These are phyloP conservation scores for Hydnomerulius pinastri DNA, from an alignment of 768 basidiomycete species.

Conservation along the genomic window DNA sequence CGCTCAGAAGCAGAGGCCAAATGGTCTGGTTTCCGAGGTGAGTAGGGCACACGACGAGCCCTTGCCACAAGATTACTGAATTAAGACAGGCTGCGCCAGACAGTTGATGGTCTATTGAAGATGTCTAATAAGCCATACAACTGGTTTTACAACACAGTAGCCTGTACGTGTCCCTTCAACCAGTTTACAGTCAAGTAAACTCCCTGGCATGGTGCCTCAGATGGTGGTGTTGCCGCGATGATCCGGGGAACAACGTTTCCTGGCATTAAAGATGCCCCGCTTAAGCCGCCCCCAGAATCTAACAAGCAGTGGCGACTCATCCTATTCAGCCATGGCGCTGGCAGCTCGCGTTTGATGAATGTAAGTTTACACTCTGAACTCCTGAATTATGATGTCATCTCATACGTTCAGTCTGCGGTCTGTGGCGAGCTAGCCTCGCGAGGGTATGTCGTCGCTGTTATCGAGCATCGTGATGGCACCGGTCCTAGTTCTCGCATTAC, in stretches of 20 bases:
- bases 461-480: conserved; percentile 52
- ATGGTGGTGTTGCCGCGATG: conserved; percentile 25
- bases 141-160: conserved; percentile 20
- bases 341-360: conserved; percentile 43
- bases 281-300: conserved; percentile 16
- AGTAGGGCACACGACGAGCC: too few species aligned
- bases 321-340: conserved; percentile 49
- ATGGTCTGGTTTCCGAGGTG: conserved; percentile 33
- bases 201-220: conserved; percentile 3
- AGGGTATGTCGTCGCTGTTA: conserved; percentile 46
- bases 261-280: conserved; percentile 25
- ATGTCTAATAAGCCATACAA: conserved; percentile 34
- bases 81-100: conserved; percentile 28
- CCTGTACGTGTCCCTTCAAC: conserved; percentile 17
- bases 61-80: too few species aligned
- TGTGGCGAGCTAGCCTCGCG: conserved; percentile 46
- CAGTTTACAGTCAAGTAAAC: background rate
- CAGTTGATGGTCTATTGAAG: conserved; percentile 33
- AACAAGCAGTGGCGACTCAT: conserved; percentile 39
- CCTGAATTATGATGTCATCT: too few species aligned
- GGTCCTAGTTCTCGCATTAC: conserved; percentile 35
- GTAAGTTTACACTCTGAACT: conserved; percentile 5
- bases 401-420: conserved; percentile 29
- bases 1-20: background rate
- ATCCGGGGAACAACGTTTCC: conserved; percentile 36